A percentile compares a stretch with the other conserved stretches of the same genome.
phyloP scores from a whole-genome alignment of 805 yeast species.

The Kodamaea hsintzibuensis region DNA sequence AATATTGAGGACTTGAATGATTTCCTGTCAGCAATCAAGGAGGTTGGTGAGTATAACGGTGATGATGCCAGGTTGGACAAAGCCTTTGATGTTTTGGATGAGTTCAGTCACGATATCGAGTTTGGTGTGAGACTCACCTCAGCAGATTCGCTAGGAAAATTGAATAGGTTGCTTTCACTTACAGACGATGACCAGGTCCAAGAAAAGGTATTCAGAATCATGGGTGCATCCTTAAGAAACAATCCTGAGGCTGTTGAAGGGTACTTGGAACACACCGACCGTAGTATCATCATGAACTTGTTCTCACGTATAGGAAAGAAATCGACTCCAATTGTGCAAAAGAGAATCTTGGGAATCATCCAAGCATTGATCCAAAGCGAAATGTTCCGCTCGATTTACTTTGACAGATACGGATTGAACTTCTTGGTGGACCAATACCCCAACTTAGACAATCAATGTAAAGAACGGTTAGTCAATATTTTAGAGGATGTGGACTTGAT shows the following conservation, averaged over 20 bases:
- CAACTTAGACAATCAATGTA: conserved; percentile 27
- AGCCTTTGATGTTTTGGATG: conserved; percentile 49
- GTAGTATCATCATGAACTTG: conserved; percentile 19
- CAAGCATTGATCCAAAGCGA: conserved; percentile 44
- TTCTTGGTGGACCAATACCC: conserved; percentile 29
- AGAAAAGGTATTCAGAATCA: conserved; percentile 58
- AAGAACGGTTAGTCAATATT: conserved; percentile 45
- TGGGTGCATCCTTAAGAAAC: conserved; percentile 72
- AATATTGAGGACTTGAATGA: conserved; percentile 18
- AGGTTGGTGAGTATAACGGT: conserved; percentile 16
- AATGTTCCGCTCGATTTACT: conserved; percentile 31
- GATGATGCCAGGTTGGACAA: conserved; percentile 20
- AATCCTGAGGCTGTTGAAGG: conserved; percentile 60
- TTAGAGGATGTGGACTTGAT: conserved; percentile 44
- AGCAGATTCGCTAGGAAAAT: conserved; percentile 28
- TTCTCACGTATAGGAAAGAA: conserved; percentile 15
- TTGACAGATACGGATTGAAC: conserved; percentile 25
- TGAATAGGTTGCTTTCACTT: conserved; percentile 19
- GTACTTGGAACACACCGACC: conserved; percentile 16
- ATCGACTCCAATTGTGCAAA: conserved; percentile 37
- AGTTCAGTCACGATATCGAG: conserved; percentile 67
- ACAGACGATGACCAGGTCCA: conserved; percentile 22
- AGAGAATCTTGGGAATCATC: conserved; percentile 53
- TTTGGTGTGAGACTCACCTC: conserved; percentile 53
- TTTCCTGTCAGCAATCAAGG: conserved; percentile 22